A percentile compares a stretch with the other conserved stretches of the same genome.
These are phyloP conservation scores for Aspergillus quadricinctus DNA, from an alignment of 2,329 filamentous ascomycete genomes.

Conservation along the genomic window DNA sequence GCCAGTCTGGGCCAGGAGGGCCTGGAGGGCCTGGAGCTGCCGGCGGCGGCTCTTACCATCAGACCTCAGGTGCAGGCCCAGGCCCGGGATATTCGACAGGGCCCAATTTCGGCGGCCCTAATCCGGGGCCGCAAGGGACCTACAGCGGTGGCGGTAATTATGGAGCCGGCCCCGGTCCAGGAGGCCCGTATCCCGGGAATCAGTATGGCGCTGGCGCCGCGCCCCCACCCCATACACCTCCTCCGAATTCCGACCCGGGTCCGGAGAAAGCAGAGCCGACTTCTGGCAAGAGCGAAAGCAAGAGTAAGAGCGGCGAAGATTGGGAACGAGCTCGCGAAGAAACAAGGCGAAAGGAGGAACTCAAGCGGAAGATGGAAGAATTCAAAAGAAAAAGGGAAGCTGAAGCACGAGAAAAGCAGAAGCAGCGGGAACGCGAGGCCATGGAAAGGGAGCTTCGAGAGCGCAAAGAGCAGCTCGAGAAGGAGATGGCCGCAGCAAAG, in stretches of 20 bases:
- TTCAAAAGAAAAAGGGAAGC: slow-evolving; percentile 34
- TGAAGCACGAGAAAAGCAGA: slow-evolving; percentile 35
- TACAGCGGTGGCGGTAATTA: slow-evolving; percentile 18
- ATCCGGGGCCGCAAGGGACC: slow-evolving; percentile 23
- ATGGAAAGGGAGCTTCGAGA: slow-evolving; percentile 39
- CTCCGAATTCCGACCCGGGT: slow-evolving; percentile 16
- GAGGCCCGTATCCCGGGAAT: slow-evolving; percentile 31
- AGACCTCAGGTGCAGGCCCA: slow-evolving; percentile 17
- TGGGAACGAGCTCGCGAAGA: slow-evolving; percentile 29
- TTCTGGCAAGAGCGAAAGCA: slow-evolving; percentile 11
- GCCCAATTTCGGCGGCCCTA: slow-evolving; percentile 20
- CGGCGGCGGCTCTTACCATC: slow-evolving; percentile 13
- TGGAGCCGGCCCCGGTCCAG: slow-evolving; percentile 25
- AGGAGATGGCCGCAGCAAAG: slow-evolving; percentile 31
- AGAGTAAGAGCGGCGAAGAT: slow-evolving; percentile 20
- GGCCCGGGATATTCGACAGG: slow-evolving; percentile 23
- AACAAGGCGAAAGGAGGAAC: slow-evolving; percentile 33
- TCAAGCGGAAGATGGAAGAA: slow-evolving; percentile 36
- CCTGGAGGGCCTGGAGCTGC: slow-evolving; percentile 14
- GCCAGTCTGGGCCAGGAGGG: slow-evolving; percentile 21
- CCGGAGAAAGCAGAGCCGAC: slow-evolving; percentile 13
- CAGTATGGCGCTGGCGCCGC: slow-evolving; percentile 27
- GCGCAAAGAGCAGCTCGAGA: slow-evolving; percentile 38
- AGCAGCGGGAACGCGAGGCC: slow-evolving; percentile 36
- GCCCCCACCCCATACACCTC: slow-evolving; percentile 19